phyloP scores from a whole-genome alignment of 2,329 filamentous ascomycete species.

The Acrocalymma vagum region DNA sequence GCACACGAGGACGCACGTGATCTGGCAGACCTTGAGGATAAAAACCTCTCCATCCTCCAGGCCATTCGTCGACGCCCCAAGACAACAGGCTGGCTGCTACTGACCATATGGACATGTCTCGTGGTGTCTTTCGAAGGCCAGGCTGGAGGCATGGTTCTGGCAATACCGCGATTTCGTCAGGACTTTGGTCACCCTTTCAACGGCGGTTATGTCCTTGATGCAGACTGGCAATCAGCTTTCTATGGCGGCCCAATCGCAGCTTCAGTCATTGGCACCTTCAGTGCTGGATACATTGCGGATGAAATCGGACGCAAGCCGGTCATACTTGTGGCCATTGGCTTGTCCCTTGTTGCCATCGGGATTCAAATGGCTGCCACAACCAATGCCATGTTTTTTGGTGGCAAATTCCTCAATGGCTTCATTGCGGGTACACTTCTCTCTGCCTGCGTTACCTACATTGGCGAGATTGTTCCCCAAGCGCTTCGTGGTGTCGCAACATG shows the following conservation, averaged over 20 bases:
- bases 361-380: conserved; percentile 51
- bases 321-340: too few relatives aligned
- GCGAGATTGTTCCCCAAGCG: conserved; percentile 47
- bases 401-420: conserved; percentile 53
- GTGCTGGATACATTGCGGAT: too few relatives aligned
- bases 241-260: conserved; percentile 53
- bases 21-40: too few relatives aligned
- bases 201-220: conserved; percentile 48
- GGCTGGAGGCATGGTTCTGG: conserved; percentile 51
- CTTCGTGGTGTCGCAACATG: conserved; percentile 46
- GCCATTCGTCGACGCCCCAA: too few relatives aligned
- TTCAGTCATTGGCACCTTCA: too few relatives aligned
- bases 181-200: conserved; percentile 51
- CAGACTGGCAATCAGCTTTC: conserved; percentile 57
- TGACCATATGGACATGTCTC: too few relatives aligned
- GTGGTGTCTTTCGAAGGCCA: conserved; percentile 54
- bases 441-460: conserved; percentile 46
- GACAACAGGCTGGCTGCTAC: too few relatives aligned
- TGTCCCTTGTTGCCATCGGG: conserved; percentile 47
- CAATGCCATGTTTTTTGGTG: conserved; percentile 50
- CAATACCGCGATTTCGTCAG: conserved; percentile 55
- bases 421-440: conserved; percentile 48
- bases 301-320: too few relatives aligned
- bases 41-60: too few relatives aligned
- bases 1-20: too few relatives aligned